Conservation (phyloP, 2,329 filamentous ascomycete species). For the Ascochyta koolunga region DNA sequence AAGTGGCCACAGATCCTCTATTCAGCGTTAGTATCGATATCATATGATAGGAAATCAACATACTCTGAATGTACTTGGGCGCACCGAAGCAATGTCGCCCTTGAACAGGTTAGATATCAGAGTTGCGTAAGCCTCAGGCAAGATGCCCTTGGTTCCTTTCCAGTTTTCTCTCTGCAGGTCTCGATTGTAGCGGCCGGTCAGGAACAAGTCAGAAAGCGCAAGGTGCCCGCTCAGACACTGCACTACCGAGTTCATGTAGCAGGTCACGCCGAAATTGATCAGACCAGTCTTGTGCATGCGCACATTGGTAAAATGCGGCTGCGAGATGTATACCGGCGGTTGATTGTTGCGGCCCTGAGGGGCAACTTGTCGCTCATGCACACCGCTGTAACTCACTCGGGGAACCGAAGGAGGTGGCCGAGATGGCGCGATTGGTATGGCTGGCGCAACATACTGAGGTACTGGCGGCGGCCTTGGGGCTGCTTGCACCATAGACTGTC, state of each 20-base stretch:
- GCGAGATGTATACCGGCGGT: constrained; percentile 54
- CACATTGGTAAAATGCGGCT: constrained; percentile 52
- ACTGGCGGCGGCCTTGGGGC: constrained; percentile 44
- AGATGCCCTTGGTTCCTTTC: constrained; percentile 68
- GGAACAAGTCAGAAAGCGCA: constrained; percentile 67
- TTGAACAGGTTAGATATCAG: constrained; percentile 68
- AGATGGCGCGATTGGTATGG: constrained; percentile 64
- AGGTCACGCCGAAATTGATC: constrained; percentile 80
- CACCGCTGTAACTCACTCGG: constrained; percentile 77
- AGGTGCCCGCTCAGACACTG: constrained; percentile 80
- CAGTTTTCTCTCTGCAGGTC: constrained; percentile 66
- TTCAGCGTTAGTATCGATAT: constrained; percentile 21
- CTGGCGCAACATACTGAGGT: constrained; percentile 57
- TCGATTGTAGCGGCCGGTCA: constrained; percentile 64
- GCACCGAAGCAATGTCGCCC: constrained; percentile 56
- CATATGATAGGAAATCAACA: constrained; percentile 1
- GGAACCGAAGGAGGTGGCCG: constrained; percentile 65
- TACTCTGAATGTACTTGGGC: constrained; percentile 55
- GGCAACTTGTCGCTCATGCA: constrained; percentile 64
- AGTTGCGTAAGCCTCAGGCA: constrained; percentile 67
- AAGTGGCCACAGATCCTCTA: constrained; percentile 67
- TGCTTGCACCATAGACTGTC: constrained; percentile 62
- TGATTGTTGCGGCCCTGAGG: constrained; percentile 44
- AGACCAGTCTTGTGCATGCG: constrained; percentile 72
- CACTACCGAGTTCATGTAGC: constrained; percentile 90